A percentile compares a stretch with the other conserved stretches of the same genome.
phyloP scores from a whole-genome alignment of 1,139 yeast genomes.

The Kodamaea plutei region DNA sequence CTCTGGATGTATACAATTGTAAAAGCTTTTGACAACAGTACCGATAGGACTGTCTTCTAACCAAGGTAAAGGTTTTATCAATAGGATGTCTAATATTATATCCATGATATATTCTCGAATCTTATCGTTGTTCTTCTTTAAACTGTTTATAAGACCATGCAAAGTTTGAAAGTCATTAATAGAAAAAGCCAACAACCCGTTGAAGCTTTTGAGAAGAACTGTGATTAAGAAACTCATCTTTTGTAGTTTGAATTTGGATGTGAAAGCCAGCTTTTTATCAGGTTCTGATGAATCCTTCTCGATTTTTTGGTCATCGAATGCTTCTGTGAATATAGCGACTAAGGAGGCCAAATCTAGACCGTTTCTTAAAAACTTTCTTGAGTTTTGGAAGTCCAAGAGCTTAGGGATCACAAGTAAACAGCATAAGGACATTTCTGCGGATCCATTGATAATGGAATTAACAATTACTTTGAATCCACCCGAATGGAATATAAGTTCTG shows the following conservation, averaged over 20 bases:
- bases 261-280: constrained; percentile 10
- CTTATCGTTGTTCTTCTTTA: constrained; percentile 52
- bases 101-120: constrained; percentile 68
- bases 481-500: constrained; percentile 56
- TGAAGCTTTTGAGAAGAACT: constrained; percentile 63
- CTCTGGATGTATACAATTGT: neutral
- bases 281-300: constrained; percentile 24
- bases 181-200: constrained; percentile 70
- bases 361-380: constrained; percentile 53
- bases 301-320: constrained; percentile 12
- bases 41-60: constrained; percentile 35
- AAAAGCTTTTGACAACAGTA: constrained; percentile 17
- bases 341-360: constrained; percentile 64
- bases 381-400: constrained; percentile 55
- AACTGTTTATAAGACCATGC: constrained; percentile 55
- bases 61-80: constrained; percentile 63
- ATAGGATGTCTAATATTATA: constrained; percentile 62
- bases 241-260: constrained; percentile 44
- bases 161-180: constrained; percentile 56
- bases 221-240: constrained; percentile 61
- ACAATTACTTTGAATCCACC: constrained; percentile 65
- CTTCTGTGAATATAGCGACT: constrained; percentile 50
- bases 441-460: constrained; percentile 58
- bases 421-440: constrained; percentile 52
- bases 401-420: constrained; percentile 55